Percentiles rank a stretch among this genome's conserved stretches.
phyloP scores from a whole-genome alignment of 768 basidiomycete genomes.

The Hygrocybe coccinea region DNA sequence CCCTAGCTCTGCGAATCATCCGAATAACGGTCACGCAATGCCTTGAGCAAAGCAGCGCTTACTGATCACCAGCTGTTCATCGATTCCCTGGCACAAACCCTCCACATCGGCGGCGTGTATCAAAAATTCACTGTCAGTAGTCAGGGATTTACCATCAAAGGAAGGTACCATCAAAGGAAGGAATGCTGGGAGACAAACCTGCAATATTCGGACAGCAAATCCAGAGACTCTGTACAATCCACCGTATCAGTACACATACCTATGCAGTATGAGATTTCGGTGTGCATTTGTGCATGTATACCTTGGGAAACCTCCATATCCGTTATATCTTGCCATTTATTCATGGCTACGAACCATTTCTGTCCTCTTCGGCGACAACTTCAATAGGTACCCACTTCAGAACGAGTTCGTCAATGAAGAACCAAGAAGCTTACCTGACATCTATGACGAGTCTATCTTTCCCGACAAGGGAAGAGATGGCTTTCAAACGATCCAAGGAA shows the following conservation, averaged over 20 bases:
- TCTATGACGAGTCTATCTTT: constrained; percentile 91
- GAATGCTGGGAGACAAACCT: constrained; percentile 41
- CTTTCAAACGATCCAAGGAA: constrained; percentile 63
- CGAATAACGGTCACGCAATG: constrained; percentile 7
- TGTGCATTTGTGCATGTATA: constrained; percentile 18
- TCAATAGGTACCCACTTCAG: neutral
- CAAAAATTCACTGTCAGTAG: constrained; percentile 72
- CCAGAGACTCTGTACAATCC: constrained; percentile 59
- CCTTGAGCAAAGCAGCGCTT: constrained; percentile 23
- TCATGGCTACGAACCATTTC: constrained; percentile 94
- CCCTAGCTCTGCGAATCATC: constrained; percentile 58
- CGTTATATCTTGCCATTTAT: constrained; percentile 96
- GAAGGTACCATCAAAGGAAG: no score
- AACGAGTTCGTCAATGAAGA: neutral
- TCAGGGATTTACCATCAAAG: constrained; percentile 5
- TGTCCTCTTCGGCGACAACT: constrained; percentile 78
- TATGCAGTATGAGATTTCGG: neutral
- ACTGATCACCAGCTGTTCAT: constrained; percentile 82
- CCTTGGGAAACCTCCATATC: constrained; percentile 90
- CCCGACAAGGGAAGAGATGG: constrained; percentile 59
- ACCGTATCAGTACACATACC: neutral
- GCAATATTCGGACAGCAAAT: constrained; percentile 74
- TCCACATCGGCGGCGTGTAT: constrained; percentile 99
- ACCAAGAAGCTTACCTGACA: constrained; percentile 62
- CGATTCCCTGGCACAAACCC: constrained; percentile 93